Evolutionary conservation across 257 asterid species (phyloP).

Genomic region (Fraxinus cuspidata): DNA sequence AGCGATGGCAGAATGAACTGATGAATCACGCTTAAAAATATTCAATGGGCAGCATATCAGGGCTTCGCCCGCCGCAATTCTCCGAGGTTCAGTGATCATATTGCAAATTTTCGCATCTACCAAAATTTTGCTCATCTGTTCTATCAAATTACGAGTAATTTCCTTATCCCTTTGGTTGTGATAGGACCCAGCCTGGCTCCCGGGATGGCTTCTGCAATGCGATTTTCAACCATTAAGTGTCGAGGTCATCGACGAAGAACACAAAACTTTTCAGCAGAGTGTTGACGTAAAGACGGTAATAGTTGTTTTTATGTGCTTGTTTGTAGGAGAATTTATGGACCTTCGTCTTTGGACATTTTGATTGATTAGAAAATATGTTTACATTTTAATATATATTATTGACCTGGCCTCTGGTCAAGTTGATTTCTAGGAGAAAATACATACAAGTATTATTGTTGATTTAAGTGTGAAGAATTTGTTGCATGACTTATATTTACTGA

Average conservation of each 20-base stretch:
- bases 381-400: not conserved
- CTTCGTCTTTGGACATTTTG: not conserved
- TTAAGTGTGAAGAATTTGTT: constrained; percentile 3
- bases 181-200: constrained; percentile 69
- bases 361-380: not conserved
- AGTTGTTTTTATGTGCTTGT: not conserved
- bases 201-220: constrained; percentile 63
- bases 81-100: constrained; percentile 47
- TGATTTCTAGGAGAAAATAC: not conserved
- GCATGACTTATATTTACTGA: constrained; percentile 1
- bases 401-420: not conserved
- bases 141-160: not conserved
- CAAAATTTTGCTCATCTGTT: not conserved
- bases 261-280: constrained; percentile 40
- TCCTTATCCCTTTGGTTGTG: not conserved
- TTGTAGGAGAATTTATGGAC: not conserved
- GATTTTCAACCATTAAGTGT: constrained; percentile 28
- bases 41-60: constrained; percentile 46
- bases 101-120: constrained; percentile 1
- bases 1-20: not conserved
- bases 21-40: not conserved
- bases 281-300: constrained; percentile 37
- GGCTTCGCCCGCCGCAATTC: constrained; percentile 65
- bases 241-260: constrained; percentile 28
- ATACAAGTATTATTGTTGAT: not conserved